Conservation (phyloP, 176 grass and related monocot species). For the Hordeum vulgare region MorexV3_pseudomolecules_assembly NC_058524.1:188423972-188424471, state of each 20-base stretch:
- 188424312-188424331: slow-evolving; percentile 56
- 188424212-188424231: slow-evolving; percentile 4
- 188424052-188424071: slow-evolving; percentile 6
- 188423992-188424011: not conserved
- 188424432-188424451: slow-evolving; percentile 31
- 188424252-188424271: slow-evolving; percentile 76
- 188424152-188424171: slow-evolving; percentile 3
- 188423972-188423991: no score
- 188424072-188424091: not conserved
- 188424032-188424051: not conserved
- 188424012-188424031: slow-evolving; percentile 8
- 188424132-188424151: not conserved
- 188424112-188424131: not conserved
- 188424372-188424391: slow-evolving; percentile 68
- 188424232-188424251: slow-evolving; percentile 7
- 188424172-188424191: not conserved
- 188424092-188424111: not conserved
- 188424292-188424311: slow-evolving; percentile 71
- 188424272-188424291: slow-evolving; percentile 73
- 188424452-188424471: slow-evolving; percentile 58
- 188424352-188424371: slow-evolving; percentile 61
- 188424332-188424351: slow-evolving; percentile 38
- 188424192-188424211: not conserved
- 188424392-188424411: slow-evolving; percentile 55
- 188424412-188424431: slow-evolving; percentile 31